These are phyloP conservation scores for Ganoderma meredithae DNA, from an alignment of 1,284 basidiomycete species.

Conservation along the genomic window DNA sequence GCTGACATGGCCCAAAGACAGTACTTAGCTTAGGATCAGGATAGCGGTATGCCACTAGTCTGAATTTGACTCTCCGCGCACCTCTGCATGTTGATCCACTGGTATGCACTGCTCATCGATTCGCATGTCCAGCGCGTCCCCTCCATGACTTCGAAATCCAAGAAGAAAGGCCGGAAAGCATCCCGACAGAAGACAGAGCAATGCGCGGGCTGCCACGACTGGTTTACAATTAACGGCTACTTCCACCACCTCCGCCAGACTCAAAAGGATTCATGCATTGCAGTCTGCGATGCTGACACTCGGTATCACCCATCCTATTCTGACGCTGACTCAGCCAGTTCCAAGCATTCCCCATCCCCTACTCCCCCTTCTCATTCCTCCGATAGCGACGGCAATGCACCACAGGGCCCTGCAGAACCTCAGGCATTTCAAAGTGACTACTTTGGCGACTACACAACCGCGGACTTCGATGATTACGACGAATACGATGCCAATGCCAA, in stretches of 20 bases:
- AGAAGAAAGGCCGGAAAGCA: too few relatives aligned
- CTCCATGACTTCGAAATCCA: neutral
- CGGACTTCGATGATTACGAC: constrained; percentile 1
- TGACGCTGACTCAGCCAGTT: too few relatives aligned
- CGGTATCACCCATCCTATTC: neutral
- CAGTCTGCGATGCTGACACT: neutral
- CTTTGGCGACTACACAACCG: neutral
- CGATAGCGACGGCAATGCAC: too few relatives aligned
- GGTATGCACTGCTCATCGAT: too few relatives aligned
- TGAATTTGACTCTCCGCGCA: too few relatives aligned
- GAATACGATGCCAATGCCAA: neutral
- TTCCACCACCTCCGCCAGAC: neutral
- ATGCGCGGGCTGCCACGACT: neutral
- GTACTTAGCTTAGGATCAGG: too few relatives aligned
- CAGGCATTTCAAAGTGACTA: constrained; percentile 2
- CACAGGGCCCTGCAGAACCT: too few relatives aligned
- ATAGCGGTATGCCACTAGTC: too few relatives aligned
- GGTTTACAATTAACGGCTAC: neutral
- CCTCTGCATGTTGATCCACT: too few relatives aligned
- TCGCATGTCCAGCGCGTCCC: neutral
- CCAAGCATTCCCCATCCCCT: too few relatives aligned
- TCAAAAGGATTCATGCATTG: neutral
- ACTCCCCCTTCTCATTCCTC: too few relatives aligned
- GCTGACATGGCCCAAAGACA: too few relatives aligned
- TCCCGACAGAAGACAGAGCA: neutral